Evolutionary conservation across 208 protist genomes (phyloP), one percentile per base, ranked within the genome.

Genomic region (Leptomonas pyrrhocoris): DNA sequence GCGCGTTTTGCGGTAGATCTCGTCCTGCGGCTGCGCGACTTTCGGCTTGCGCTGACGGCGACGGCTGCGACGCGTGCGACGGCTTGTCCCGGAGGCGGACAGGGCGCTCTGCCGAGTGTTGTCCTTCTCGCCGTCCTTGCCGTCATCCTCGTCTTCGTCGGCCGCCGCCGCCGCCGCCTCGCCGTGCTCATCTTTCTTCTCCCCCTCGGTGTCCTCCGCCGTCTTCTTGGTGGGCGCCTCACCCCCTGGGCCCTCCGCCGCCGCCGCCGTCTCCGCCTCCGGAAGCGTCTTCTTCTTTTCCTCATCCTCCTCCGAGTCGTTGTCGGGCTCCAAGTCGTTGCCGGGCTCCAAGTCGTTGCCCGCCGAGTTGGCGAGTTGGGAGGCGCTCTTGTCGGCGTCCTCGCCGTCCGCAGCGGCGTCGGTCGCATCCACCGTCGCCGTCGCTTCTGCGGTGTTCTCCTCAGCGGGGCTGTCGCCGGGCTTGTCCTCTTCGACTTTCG

Each of bases 1-100:
- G 60, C 64, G 42, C 27, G 64, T 79, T 38, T 73, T 57, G 62
- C 82, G 81, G 71, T 92, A 92, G 38, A 92, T 61, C 49, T 88
- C 83, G 38, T 92, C 86, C 65, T 84, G 77, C 49, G 67, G 69
- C 27, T 72, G 62, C 13, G 28, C n/a, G 36, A 69, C 62, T 50
- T 82, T 76, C 64, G 58, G 71, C 56, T 79, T 84, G 38, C 81
- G 77, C 40, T 62, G 77, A 25, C 83, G 80, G 54, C 78, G 70
- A 34, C 73, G 74, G 45, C 81, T 75, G 46, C 76, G 74, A 28
- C 70, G 68, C 18, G 83, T 70, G 66, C 76, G 76, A 31, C 76
- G 76, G 30, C 68, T 65, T 9, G 76, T 46, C 3, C 66, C 50
- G 16, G 67, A 53, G n/a, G 46, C 42, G 48, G 61, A 48, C 28